Evolutionary conservation across 1,284 basidiomycete genomes (phyloP), one percentile per base, ranked within the genome.

Genomic region (Cutaneotrichosporon sp.): DNA sequence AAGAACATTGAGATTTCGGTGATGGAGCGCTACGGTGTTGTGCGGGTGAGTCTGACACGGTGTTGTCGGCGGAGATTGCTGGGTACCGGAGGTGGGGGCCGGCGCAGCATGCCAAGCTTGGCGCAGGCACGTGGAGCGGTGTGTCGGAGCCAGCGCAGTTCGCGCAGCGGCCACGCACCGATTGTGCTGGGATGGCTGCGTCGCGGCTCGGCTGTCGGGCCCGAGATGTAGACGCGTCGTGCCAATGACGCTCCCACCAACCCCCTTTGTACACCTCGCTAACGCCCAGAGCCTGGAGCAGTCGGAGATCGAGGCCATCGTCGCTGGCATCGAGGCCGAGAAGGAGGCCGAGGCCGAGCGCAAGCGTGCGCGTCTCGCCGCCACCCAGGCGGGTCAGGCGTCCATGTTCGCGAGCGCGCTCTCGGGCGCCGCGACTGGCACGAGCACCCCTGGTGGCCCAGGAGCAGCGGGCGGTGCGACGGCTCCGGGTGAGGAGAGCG

Each of bases 1-100:
- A 99, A 99, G 85, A 99, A 98, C 79, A 97, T 98, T 68, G 94
- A 98, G 78, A 92, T 98, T 69, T 94, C 90, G 68, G 90, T 97
- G 53, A 95, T 97, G 91, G 92, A 95, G 78, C 87, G 88, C 63
- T 95, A 92, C 76, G 91, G 91, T 63, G 90, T 92, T 78, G 86
- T 95, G 59, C 90, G 91, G 57, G 93, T 95, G 71, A 72, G 89
- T 82, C 7, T 14, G 38, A 13, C 5, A 4, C 34, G 20, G 24
- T 20, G 5, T 6, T 25, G 16, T 10, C 3, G n/a, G 6, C 7
- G 45, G 45, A 47, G 45, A 7, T 36, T 36, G 34, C 16, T 36
- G 34, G 34, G 34, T 7, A 11, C 34, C 34, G 34, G 11, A 36
- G 34, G 34, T 36, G 10, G 34, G 11, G 11, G 34, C 34, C 34